Percentiles rank a stretch among this genome's conserved stretches.
Conservation (phyloP, 2,329 filamentous ascomycete species). For the Mollisia scopiformis region DNA sequence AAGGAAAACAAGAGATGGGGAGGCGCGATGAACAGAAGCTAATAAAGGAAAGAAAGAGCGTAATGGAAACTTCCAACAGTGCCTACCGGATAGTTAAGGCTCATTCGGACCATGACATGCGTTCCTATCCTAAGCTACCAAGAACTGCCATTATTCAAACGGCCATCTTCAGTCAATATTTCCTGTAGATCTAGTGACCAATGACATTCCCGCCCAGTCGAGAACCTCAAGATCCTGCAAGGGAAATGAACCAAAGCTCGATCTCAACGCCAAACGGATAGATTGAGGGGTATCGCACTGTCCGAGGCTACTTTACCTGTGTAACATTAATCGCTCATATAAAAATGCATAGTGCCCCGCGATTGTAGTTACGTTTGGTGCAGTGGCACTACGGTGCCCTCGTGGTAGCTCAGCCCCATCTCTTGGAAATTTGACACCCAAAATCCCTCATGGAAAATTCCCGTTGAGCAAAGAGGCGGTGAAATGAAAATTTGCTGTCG, state of each 20-base stretch:
- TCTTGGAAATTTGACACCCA: not conserved
- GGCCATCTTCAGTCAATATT: not conserved
- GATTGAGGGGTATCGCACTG: too few relatives aligned
- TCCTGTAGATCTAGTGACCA: not conserved
- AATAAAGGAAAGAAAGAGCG: not conserved
- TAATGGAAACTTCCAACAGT: not conserved
- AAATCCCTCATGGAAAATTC: not conserved
- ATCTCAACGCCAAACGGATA: too few relatives aligned
- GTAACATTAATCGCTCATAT: too few relatives aligned
- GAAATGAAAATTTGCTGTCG: not conserved
- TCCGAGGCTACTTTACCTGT: too few relatives aligned
- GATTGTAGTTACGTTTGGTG: too few relatives aligned
- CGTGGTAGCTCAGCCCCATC: too few relatives aligned
- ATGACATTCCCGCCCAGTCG: too few relatives aligned
- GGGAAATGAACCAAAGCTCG: too few relatives aligned
- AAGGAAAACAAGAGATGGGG: not conserved
- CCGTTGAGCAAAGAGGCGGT: not conserved
- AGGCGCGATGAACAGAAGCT: not conserved
- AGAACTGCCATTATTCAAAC: not conserved
- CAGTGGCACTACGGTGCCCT: too few relatives aligned
- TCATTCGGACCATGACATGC: not conserved
- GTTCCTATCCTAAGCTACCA: not conserved
- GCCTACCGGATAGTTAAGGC: not conserved
- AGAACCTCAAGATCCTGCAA: too few relatives aligned
- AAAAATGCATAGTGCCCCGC: too few relatives aligned